Evolutionary conservation across 352 stramenopile species (phyloP).

Genomic region (Globisporangium carolinianum): DNA sequence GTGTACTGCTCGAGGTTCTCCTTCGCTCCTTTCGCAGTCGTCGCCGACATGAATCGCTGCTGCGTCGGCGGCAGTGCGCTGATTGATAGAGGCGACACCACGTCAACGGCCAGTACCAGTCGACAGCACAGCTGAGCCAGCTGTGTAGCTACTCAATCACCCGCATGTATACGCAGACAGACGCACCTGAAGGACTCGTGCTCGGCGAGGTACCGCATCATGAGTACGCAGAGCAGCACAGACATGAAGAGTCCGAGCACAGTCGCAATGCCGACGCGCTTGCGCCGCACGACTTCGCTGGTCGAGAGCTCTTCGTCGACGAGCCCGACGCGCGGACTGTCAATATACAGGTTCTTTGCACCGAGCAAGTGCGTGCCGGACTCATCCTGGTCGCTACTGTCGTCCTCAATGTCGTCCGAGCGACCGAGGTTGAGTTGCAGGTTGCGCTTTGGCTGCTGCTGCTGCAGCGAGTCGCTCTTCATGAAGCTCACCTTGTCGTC

Average conservation of each 20-base stretch:
- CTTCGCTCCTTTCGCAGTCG: constrained; percentile 47
- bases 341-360: constrained; percentile 56
- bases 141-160: too few species aligned
- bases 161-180: too few species aligned
- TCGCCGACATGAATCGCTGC: constrained; percentile 72
- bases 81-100: too few species aligned
- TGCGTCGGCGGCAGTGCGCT: constrained; percentile 68
- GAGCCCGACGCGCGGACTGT: constrained; percentile 45
- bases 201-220: constrained; percentile 52
- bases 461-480: constrained; percentile 36
- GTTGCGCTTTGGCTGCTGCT: constrained; percentile 14
- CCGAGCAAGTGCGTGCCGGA: constrained; percentile 37
- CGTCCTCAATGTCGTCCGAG: constrained; percentile 21
- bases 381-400: constrained; percentile 26
- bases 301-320: constrained; percentile 38
- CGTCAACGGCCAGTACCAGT: too few species aligned
- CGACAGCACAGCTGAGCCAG: too few species aligned
- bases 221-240: constrained; percentile 54
- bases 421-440: constrained; percentile 22
- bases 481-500: constrained; percentile 54
- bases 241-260: constrained; percentile 50
- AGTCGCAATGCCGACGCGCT: constrained; percentile 49
- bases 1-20: constrained; percentile 77
- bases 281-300: constrained; percentile 43
- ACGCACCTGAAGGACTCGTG: constrained; percentile 66